Evolutionary conservation across 164 flowering plant genomes (phyloP), one percentile per base, ranked within the genome.

Genomic region (Vitis rupestris): DNA sequence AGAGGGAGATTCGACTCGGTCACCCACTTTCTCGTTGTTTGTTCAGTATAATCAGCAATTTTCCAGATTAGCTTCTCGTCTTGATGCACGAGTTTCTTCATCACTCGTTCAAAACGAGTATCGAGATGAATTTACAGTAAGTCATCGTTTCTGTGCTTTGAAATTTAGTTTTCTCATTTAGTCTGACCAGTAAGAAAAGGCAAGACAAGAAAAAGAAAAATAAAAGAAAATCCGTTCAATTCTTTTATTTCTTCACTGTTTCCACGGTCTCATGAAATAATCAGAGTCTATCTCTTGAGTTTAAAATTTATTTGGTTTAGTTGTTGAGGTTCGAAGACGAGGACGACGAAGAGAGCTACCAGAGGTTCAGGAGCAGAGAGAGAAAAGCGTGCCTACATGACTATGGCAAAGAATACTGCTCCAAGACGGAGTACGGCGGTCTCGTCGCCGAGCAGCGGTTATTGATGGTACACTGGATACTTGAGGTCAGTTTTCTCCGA

Each of bases 391-490:
- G 67, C 63, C 31, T 78, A n/a, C 78, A 53, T n/a, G 78, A 88
- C 74, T 90, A 86, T 68, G 73, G 75, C 12, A 82, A 80, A 64
- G 83, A 82, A 12, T 83, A 85, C 78, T 60, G 56, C 66, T 68
- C 70, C 61, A 63, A 73, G n/a, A 86, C 89, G 50, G 86, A 82
- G 13, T 77, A 72, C 61, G 92, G 93, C 29, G 82, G 79, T 30
- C 81, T 87, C 63, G 72, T 90, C 71, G 67, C 82, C 65, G 81
- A 85, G 70, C 92, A 90, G 77, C 86, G 99, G 51, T 67, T 79
- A 6, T 57, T 67, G 50, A 89, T 91, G 88, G 88, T 90, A 52
- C 86, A 87, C 65, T 91, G 99, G 99, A 95, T 95, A 30, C 71
- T 89, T 50, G 85, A 90, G 92, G 98, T 93, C 7, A 79, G 72